phyloP scores from a whole-genome alignment of 768 basidiomycete genomes.

The Tylopilus cervinicoccineus region DNA sequence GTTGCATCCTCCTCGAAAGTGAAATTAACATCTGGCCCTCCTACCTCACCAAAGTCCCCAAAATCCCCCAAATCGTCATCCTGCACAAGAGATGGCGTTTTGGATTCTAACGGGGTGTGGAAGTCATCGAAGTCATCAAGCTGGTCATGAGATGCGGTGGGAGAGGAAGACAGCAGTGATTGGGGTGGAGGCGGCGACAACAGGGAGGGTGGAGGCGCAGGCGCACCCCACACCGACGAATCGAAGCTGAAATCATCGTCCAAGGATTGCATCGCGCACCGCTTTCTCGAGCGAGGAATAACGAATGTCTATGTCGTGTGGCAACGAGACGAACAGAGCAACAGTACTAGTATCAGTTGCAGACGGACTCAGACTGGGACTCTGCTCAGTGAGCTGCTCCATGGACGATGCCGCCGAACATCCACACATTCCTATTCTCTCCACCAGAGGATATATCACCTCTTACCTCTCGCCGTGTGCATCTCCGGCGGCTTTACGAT shows the following conservation, averaged over 20 bases:
- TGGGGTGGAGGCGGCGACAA: slow-evolving; percentile 21
- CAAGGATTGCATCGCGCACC: slow-evolving; percentile 37
- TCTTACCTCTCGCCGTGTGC: slow-evolving; percentile 58
- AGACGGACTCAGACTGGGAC: too few species aligned
- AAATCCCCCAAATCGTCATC: slow-evolving; percentile 88
- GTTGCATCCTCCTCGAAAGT: slow-evolving; percentile 31
- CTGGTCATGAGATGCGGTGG: slow-evolving; percentile 29
- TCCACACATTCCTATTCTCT: slow-evolving; percentile 59
- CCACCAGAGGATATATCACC: slow-evolving; percentile 48
- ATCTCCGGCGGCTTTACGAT: slow-evolving; percentile 73
- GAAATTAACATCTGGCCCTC: slow-evolving; percentile 37
- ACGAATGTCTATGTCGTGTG: slow-evolving; percentile 12
- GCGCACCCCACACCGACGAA: slow-evolving; percentile 68
- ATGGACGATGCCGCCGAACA: slow-evolving; percentile 21
- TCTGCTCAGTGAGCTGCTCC: too few species aligned
- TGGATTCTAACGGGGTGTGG: slow-evolving; percentile 46
- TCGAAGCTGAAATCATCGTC: slow-evolving; percentile 73
- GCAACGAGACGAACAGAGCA: not conserved
- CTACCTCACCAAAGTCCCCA: slow-evolving; percentile 78
- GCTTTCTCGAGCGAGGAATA: not conserved
- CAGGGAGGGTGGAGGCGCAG: slow-evolving; percentile 34
- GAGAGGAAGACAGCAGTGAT: slow-evolving; percentile 23
- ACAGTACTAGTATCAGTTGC: too few species aligned
- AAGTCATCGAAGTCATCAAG: slow-evolving; percentile 54
- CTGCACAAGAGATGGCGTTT: slow-evolving; percentile 34